Conservation (phyloP, 441 rosid species). For the Populus tomentosa region DNA sequence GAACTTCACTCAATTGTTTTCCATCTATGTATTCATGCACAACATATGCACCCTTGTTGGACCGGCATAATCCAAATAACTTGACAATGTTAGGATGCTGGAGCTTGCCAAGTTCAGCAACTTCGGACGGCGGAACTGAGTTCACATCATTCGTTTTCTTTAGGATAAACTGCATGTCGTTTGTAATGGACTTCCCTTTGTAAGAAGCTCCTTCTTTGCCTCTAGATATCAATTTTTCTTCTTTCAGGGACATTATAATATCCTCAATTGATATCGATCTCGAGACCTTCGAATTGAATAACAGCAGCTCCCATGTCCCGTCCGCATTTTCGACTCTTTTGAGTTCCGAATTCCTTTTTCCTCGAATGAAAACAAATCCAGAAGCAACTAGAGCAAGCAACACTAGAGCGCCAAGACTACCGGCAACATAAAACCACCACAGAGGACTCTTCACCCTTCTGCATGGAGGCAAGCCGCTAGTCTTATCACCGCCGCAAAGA, state of each 20-base stretch:
- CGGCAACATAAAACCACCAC: conserved; percentile 49
- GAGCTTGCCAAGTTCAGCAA: conserved; percentile 31
- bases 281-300: conserved; percentile 42
- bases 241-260: conserved; percentile 38
- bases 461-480: conserved; percentile 54
- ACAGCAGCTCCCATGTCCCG: conserved; percentile 68
- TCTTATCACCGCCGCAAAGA: conserved; percentile 51
- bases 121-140: conserved; percentile 26
- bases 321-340: conserved; percentile 59
- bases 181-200: conserved; percentile 30
- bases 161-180: conserved; percentile 37
- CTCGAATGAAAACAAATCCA: conserved; percentile 25
- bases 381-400: conserved; percentile 32
- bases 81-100: conserved; percentile 61
- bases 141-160: conserved; percentile 35
- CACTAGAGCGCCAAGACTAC: conserved; percentile 29
- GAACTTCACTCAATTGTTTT: conserved; percentile 40
- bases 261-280: conserved; percentile 39
- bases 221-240: conserved; percentile 43
- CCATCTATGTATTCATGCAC: conserved; percentile 56
- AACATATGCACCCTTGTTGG: conserved; percentile 45
- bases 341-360: conserved; percentile 26
- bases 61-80: conserved; percentile 46
- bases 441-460: conserved; percentile 26
- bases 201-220: conserved; percentile 29